Conservation (phyloP, 345 rosid genomes). For the Syzygium aromaticum region DNA sequence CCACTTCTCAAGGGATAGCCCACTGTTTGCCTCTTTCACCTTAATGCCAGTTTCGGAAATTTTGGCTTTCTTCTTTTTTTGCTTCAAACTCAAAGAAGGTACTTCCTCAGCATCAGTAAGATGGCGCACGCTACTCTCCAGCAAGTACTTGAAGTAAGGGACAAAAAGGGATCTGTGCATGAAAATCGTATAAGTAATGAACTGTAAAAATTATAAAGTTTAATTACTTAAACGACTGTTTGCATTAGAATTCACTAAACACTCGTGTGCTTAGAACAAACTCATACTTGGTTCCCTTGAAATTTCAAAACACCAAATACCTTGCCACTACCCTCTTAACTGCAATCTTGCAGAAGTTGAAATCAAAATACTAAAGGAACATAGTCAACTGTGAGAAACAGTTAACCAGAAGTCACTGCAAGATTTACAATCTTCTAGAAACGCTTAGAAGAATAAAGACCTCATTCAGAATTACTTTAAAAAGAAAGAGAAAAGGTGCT, state of each 20-base stretch:
- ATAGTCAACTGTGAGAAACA: neutral
- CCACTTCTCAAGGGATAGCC: slow-evolving; percentile 45
- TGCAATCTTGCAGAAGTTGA: neutral
- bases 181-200: neutral
- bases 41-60: slow-evolving; percentile 30
- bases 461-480: neutral
- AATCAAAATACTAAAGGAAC: neutral
- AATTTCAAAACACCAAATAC: neutral
- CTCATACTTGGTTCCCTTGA: neutral
- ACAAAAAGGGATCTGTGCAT: slow-evolving; percentile 73
- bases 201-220: neutral
- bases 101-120: slow-evolving; percentile 37
- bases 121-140: slow-evolving; percentile 50
- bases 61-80: slow-evolving; percentile 80
- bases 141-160: slow-evolving; percentile 77
- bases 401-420: neutral
- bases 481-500: neutral
- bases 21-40: slow-evolving; percentile 9
- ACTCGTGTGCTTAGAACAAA: neutral
- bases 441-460: neutral
- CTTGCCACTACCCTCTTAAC: neutral
- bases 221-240: neutral
- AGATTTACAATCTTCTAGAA: neutral
- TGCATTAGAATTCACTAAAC: neutral
- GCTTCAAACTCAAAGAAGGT: slow-evolving; percentile 22